Percentiles rank a stretch among this genome's conserved stretches.
These are phyloP conservation scores for Phlyctochytrium arcticum DNA, from an alignment of 192 early-diverging fungal genomes.

Conservation along the genomic window DNA sequence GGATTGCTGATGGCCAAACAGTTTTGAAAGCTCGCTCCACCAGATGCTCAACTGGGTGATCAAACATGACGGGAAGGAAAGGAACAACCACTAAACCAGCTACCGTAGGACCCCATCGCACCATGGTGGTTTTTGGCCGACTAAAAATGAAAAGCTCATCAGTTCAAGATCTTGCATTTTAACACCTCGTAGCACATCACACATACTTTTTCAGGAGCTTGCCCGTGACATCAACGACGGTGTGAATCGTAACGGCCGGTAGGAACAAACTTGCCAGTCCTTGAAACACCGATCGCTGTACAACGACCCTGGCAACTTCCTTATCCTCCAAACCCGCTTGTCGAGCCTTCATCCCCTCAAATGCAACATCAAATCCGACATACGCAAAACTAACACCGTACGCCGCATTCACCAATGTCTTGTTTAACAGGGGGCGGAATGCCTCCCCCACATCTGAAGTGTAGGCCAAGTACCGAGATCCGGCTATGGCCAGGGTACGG, in stretches of 20 bases:
- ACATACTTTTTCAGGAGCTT: constrained; percentile 28
- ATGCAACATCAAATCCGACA: constrained; percentile 55
- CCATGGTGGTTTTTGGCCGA: constrained; percentile 40
- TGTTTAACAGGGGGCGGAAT: constrained; percentile 59
- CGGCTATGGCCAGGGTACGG: constrained; percentile 16
- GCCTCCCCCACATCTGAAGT: constrained; percentile 71
- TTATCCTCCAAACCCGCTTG: constrained; percentile 38
- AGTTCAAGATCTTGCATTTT: neutral
- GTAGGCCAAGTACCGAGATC: constrained; percentile 49
- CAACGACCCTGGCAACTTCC: constrained; percentile 42
- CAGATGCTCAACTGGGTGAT: constrained; percentile 56
- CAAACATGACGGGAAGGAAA: constrained; percentile 58
- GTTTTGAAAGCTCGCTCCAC: constrained; percentile 57
- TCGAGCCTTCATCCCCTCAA: constrained; percentile 55
- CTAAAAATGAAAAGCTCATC: constrained; percentile 5
- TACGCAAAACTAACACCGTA: constrained; percentile 62
- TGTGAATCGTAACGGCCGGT: constrained; percentile 63
- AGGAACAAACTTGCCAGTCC: constrained; percentile 54
- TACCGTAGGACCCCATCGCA: constrained; percentile 57
- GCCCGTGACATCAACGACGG: constrained; percentile 49
- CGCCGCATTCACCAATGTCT: constrained; percentile 50
- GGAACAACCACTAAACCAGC: constrained; percentile 60
- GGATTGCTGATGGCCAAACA: constrained; percentile 26
- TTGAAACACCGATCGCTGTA: constrained; percentile 62
- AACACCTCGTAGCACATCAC: neutral